Percentiles rank a stretch among this genome's conserved stretches.
Evolutionary conservation across 2,329 filamentous ascomycete genomes (phyloP).

Genomic region (Alternaria alternata): DNA sequence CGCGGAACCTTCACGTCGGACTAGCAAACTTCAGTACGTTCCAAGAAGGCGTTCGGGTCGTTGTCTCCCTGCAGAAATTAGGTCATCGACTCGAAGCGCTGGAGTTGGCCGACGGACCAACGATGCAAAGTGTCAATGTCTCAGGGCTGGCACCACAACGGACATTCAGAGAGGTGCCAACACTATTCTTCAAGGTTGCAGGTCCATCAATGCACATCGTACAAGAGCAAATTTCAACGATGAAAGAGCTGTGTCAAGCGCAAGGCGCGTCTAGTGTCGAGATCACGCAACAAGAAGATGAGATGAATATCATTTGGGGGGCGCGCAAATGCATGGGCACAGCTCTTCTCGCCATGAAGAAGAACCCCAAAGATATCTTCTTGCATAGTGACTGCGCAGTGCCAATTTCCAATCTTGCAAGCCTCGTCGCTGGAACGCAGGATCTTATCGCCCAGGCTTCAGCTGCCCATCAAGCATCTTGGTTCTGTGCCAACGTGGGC

Average conservation of each 20-base stretch:
- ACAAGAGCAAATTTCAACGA: slow-evolving; percentile 75
- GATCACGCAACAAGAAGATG: slow-evolving; percentile 67
- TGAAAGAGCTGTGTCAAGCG: slow-evolving; percentile 64
- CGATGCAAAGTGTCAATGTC: slow-evolving; percentile 76
- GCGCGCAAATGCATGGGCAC: slow-evolving; percentile 77
- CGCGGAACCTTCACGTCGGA: slow-evolving; percentile 79
- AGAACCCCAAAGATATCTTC: slow-evolving; percentile 65
- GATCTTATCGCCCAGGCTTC: slow-evolving; percentile 61
- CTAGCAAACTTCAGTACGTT: slow-evolving; percentile 70
- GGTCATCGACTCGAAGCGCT: slow-evolving; percentile 87
- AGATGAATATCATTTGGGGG: slow-evolving; percentile 74
- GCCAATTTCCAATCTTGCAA: slow-evolving; percentile 73
- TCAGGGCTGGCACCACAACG: slow-evolving; percentile 63
- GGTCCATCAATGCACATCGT: slow-evolving; percentile 68
- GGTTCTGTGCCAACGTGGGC: slow-evolving; percentile 64
- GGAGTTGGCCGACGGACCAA: slow-evolving; percentile 86
- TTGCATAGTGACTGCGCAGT: slow-evolving; percentile 84
- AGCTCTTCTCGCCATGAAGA: slow-evolving; percentile 71
- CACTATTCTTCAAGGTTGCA: slow-evolving; percentile 77
- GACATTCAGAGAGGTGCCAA: slow-evolving; percentile 70
- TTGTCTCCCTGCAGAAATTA: slow-evolving; percentile 75
- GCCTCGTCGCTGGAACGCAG: slow-evolving; percentile 78
- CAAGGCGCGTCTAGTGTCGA: slow-evolving; percentile 70
- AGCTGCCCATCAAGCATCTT: slow-evolving; percentile 3
- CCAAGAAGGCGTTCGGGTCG: slow-evolving; percentile 76